phyloP scores from a whole-genome alignment of 371 early-diverging fungal genomes.

The Mucor sp. region DNA sequence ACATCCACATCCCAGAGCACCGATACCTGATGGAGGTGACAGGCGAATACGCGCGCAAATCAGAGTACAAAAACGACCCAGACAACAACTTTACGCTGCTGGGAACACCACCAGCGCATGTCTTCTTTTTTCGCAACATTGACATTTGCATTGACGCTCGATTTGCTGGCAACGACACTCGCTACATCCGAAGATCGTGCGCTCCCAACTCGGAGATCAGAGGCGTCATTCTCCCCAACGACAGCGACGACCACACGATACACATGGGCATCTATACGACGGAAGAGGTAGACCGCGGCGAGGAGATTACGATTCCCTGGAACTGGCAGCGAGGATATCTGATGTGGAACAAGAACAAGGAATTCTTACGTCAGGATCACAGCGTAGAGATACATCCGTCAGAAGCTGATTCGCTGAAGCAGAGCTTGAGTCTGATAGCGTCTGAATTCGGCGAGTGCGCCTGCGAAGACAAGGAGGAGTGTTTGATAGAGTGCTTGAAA shows the following conservation, averaged over 20 bases:
- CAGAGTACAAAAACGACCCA: conserved; percentile 62
- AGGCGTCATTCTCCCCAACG: conserved; percentile 58
- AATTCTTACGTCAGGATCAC: conserved; percentile 37
- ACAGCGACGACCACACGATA: conserved; percentile 51
- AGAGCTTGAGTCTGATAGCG: conserved; percentile 27
- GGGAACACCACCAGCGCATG: conserved; percentile 68
- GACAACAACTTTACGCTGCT: conserved; percentile 63
- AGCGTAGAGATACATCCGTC: conserved; percentile 15
- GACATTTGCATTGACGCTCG: conserved; percentile 80
- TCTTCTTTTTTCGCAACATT: conserved; percentile 73
- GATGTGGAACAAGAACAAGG: conserved; percentile 35
- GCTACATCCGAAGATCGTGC: conserved; percentile 76
- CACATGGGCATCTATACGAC: conserved; percentile 78
- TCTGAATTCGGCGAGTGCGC: conserved; percentile 47
- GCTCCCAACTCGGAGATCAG: conserved; percentile 70
- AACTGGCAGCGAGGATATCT: conserved; percentile 68
- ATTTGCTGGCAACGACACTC: conserved; percentile 65
- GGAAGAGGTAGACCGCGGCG: conserved; percentile 60
- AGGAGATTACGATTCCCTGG: conserved; percentile 80
- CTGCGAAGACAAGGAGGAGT: conserved; percentile 46
- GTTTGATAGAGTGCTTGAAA: conserved; percentile 35
- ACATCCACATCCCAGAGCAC: conserved; percentile 55
- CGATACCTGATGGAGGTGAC: conserved; percentile 73
- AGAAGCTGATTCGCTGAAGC: conserved; percentile 31
- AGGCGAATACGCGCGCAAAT: conserved; percentile 73